Evolutionary conservation across 1,284 basidiomycete genomes (phyloP).

Genomic region (Puccinia triticina): DNA sequence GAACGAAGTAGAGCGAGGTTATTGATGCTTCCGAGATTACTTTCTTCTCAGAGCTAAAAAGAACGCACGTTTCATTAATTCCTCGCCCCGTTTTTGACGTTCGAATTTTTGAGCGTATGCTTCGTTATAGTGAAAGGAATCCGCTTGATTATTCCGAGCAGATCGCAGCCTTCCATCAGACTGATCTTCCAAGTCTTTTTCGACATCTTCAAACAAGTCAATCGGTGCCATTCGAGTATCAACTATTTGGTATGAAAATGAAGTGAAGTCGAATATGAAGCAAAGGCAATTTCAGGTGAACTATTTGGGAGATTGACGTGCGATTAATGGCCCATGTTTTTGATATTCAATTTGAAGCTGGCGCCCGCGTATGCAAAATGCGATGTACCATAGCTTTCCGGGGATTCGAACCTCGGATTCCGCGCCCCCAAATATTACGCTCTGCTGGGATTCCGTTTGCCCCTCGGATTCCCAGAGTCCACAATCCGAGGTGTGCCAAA

Average conservation of each 20-base stretch:
- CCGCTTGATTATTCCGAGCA: conserved; percentile 58
- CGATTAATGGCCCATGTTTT: too few relatives aligned
- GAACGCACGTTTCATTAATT: conserved; percentile 67
- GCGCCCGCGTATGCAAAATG: too few relatives aligned
- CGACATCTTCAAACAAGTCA: conserved; percentile 37
- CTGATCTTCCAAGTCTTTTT: background rate
- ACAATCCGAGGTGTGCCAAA: too few relatives aligned
- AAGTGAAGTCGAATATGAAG: background rate
- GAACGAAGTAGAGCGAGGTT: background rate
- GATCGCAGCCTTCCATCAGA: background rate
- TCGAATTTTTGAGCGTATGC: conserved; percentile 80
- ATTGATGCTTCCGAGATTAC: conserved; percentile 41
- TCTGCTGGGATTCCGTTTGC: too few relatives aligned
- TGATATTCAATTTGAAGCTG: too few relatives aligned
- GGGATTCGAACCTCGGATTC: too few relatives aligned
- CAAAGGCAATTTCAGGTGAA: background rate
- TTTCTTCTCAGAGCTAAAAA: background rate
- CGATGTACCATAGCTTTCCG: too few relatives aligned
- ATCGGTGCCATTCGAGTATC: conserved; percentile 31
- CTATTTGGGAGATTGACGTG: background rate
- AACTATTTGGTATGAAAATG: background rate
- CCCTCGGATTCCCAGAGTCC: too few relatives aligned
- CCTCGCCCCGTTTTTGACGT: conserved; percentile 78
- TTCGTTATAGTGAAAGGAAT: conserved; percentile 74
- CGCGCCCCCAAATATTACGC: too few relatives aligned